Percentiles rank a stretch among this genome's conserved stretches.
These are phyloP conservation scores for Metarhizium brunneum DNA, from an alignment of 2,329 filamentous ascomycete species.

Conservation along the genomic window DNA sequence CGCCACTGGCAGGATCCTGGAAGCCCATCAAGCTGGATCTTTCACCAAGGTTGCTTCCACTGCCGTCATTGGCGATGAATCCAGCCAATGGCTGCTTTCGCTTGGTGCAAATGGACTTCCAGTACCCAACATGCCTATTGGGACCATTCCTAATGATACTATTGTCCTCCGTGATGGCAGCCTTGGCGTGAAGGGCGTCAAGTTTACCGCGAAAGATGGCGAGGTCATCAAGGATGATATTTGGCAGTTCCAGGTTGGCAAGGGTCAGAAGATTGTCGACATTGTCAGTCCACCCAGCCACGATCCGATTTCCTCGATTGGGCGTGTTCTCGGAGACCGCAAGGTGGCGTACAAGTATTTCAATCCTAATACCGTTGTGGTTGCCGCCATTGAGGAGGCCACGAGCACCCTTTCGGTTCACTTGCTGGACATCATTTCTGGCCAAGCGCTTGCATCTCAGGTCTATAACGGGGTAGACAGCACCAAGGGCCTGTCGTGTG, in stretches of 20 bases:
- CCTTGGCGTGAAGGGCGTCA: slow-evolving; percentile 45
- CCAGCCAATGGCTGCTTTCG: slow-evolving; percentile 44
- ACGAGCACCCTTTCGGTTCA: slow-evolving; percentile 59
- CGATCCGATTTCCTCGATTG: slow-evolving; percentile 90
- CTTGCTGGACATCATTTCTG: slow-evolving; percentile 78
- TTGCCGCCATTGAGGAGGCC: slow-evolving; percentile 57
- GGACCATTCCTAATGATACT: slow-evolving; percentile 39
- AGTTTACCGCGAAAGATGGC: slow-evolving; percentile 34
- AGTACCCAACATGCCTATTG: slow-evolving; percentile 34
- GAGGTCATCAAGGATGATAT: slow-evolving; percentile 36
- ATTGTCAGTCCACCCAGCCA: slow-evolving; percentile 62
- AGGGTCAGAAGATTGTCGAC: slow-evolving; percentile 57
- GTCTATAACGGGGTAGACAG: slow-evolving; percentile 67
- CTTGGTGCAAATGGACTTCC: slow-evolving; percentile 39
- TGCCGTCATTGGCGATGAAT: slow-evolving; percentile 41
- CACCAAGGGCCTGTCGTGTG: slow-evolving; percentile 62
- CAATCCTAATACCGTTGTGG: slow-evolving; percentile 73
- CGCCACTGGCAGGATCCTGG: slow-evolving; percentile 37
- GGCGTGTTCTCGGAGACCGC: slow-evolving; percentile 82
- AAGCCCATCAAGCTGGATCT: slow-evolving; percentile 1
- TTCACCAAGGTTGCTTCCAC: slow-evolving; percentile 24
- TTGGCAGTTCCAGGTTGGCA: slow-evolving; percentile 66
- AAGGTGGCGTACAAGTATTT: slow-evolving; percentile 97
- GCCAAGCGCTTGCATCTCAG: slow-evolving; percentile 64
- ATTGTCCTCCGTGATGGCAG: slow-evolving; percentile 43